Evolutionary conservation across 2,329 filamentous ascomycete genomes (phyloP).

Genomic region (Trichoderma pleuroti): DNA sequence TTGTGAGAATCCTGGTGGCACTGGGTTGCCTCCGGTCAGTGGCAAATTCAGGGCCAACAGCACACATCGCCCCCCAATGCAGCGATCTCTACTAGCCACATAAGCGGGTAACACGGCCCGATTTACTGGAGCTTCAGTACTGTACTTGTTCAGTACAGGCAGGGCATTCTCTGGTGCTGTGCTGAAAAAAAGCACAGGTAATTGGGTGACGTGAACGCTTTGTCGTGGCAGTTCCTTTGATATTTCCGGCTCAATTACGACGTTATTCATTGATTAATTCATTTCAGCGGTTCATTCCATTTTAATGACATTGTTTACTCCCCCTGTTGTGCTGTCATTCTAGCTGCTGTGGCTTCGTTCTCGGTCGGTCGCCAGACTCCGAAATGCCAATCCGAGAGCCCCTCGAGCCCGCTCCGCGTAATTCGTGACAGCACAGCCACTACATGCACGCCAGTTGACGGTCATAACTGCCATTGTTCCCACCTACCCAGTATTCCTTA

Average conservation of each 20-base stretch:
- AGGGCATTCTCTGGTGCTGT: not conserved
- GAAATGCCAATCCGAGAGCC: not conserved
- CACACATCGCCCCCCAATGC: not conserved
- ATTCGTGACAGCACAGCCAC: constrained; percentile 6
- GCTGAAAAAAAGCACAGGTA: not conserved
- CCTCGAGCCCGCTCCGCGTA: not conserved
- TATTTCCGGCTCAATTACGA: not conserved
- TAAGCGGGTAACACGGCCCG: not conserved
- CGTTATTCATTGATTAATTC: not conserved
- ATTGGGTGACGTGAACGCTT: not conserved
- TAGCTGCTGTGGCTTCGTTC: not conserved
- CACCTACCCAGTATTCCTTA: not conserved
- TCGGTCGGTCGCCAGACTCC: not conserved
- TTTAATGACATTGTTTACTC: not conserved
- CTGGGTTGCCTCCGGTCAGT: constrained; percentile 7
- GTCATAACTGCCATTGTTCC: not conserved
- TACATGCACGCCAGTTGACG: not conserved
- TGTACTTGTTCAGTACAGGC: not conserved
- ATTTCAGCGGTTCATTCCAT: not conserved
- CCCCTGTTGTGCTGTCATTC: not conserved
- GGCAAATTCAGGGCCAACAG: not conserved
- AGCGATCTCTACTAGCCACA: not conserved
- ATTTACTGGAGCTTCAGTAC: not conserved
- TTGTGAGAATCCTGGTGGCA: not conserved
- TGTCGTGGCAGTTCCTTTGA: not conserved